These are phyloP conservation scores for Linnemannia zychae DNA, from an alignment of 192 early-diverging fungal genomes.

Conservation along the genomic window DNA sequence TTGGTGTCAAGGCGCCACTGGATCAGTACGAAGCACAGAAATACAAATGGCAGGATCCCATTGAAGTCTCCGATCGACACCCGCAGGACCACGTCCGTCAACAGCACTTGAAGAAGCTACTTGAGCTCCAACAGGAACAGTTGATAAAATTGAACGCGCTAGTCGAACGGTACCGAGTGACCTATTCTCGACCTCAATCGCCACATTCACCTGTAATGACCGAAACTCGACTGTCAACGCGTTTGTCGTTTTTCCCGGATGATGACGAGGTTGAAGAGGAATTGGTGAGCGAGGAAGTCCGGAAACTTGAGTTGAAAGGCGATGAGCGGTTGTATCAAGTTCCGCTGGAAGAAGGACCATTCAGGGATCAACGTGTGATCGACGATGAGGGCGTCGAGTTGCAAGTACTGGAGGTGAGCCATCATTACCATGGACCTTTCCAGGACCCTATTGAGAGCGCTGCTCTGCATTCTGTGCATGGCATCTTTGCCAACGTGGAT, in stretches of 20 bases:
- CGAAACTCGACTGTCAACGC: not conserved
- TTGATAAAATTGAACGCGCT: not conserved
- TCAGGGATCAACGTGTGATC: not conserved
- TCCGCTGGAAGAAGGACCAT: not conserved
- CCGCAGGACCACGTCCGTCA: not conserved
- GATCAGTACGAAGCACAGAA: not conserved
- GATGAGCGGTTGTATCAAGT: not conserved
- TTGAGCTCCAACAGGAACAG: not conserved
- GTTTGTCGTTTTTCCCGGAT: not conserved
- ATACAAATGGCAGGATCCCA: not conserved
- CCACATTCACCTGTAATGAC: not conserved
- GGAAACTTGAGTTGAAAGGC: not conserved
- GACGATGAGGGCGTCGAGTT: not conserved
- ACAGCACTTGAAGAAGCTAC: not conserved
- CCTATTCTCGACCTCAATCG: not conserved
- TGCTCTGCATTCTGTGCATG: not conserved
- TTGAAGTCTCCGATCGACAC: not conserved
- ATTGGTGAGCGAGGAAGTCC: not conserved
- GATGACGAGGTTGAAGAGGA: not conserved
- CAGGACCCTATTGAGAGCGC: not conserved
- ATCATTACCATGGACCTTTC: not conserved
- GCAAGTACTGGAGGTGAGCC: not conserved
- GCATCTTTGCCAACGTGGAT: not conserved
- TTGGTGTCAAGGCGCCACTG: not conserved
- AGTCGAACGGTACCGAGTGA: not conserved